Conservation (phyloP, 2,329 filamentous ascomycete genomes). For the Lomentospora prolificans region DNA sequence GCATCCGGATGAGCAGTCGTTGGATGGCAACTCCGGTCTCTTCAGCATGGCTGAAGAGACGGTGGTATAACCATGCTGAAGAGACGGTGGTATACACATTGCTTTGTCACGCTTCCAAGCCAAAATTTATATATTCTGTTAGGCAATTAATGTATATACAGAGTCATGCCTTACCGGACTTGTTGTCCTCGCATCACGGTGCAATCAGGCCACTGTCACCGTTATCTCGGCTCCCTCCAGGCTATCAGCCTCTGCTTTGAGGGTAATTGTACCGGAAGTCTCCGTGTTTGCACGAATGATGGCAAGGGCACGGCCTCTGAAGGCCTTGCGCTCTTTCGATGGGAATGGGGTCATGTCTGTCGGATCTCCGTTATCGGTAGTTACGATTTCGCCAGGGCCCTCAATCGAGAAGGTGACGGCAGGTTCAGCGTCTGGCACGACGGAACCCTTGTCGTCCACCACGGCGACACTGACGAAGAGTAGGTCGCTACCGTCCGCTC, state of each 20-base stretch:
- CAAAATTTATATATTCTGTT: background rate
- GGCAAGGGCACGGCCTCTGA: constrained; percentile 29
- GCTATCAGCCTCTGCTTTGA: background rate
- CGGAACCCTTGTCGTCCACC: constrained; percentile 29
- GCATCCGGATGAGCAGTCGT: no score
- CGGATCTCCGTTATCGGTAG: constrained; percentile 42
- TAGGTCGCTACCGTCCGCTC: constrained; percentile 33
- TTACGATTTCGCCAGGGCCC: constrained; percentile 33
- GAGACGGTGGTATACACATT: no score
- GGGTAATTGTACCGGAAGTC: background rate
- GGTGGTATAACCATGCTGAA: no score
- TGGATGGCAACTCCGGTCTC: no score
- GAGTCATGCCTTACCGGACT: no score
- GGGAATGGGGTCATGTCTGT: constrained; percentile 33
- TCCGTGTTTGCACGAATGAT: background rate
- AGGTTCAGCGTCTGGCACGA: constrained; percentile 33
- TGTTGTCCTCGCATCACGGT: no score
- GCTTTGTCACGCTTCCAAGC: no score
- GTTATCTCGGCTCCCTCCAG: background rate
- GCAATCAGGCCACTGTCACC: background rate
- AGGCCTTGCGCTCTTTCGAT: constrained; percentile 27
- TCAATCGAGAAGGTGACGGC: constrained; percentile 32
- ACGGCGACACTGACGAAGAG: constrained; percentile 35
- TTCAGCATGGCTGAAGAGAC: no score
- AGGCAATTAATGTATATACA: background rate